These are phyloP conservation scores for Ceratocystis variospora DNA, from an alignment of 2,329 filamentous ascomycete species.

Conservation along the genomic window DNA sequence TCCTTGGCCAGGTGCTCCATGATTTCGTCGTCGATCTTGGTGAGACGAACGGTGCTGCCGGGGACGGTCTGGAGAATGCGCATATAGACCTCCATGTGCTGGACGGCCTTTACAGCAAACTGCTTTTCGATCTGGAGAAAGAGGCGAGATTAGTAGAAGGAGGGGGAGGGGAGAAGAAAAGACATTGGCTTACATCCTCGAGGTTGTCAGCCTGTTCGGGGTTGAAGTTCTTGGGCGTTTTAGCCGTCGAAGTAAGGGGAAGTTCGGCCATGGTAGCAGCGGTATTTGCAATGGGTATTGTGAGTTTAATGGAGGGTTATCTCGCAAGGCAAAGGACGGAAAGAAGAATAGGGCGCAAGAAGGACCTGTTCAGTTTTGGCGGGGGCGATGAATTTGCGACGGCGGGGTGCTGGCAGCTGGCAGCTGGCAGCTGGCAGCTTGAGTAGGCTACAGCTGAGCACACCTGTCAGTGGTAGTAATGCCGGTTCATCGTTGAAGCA, in stretches of 20 bases:
- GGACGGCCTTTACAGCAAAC: constrained; percentile 94
- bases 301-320: neutral
- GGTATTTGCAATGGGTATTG: neutral
- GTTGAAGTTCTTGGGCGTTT: constrained; percentile 32
- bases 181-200: constrained; percentile 37
- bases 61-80: constrained; percentile 79
- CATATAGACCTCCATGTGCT: constrained; percentile 97
- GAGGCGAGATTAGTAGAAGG: neutral
- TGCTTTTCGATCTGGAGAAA: constrained; percentile 80
- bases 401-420: constrained; percentile 12
- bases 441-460: neutral
- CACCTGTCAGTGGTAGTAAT: neutral
- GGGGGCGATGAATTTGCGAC: constrained; percentile 4
- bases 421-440: constrained; percentile 4
- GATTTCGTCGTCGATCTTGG: constrained; percentile 91
- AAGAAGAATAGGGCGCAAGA: neutral
- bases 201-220: constrained; percentile 42
- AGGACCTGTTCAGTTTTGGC: constrained; percentile 7
- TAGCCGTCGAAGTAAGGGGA: constrained; percentile 9
- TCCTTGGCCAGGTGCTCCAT: constrained; percentile 72
- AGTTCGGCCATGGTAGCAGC: constrained; percentile 16
- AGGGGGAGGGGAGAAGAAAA: constrained; percentile 7
- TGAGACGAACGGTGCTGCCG: constrained; percentile 79
- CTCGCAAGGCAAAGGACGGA: neutral
- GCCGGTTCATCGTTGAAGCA: neutral